These are phyloP conservation scores for Ophiostoma piceae DNA, from an alignment of 2,329 filamentous ascomycete species.

Conservation along the genomic window DNA sequence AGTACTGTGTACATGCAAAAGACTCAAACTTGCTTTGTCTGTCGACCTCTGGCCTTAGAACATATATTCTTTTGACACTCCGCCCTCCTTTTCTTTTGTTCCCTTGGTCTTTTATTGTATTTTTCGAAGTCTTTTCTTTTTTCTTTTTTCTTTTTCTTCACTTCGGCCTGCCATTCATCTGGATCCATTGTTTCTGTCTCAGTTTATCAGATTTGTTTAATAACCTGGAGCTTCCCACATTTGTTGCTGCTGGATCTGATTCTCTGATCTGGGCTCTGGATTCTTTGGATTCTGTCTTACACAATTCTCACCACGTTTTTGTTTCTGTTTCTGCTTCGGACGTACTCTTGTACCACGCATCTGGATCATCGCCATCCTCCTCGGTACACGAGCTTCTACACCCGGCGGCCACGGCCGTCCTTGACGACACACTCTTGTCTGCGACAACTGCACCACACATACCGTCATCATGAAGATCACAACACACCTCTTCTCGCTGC, in stretches of 20 bases:
- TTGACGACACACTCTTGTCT: background rate
- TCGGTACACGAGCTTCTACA: background rate
- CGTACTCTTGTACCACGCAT: background rate
- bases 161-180: background rate
- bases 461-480: slow-evolving; percentile 17
- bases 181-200: background rate
- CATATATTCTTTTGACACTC: background rate
- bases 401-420: slow-evolving; percentile 10
- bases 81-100: background rate
- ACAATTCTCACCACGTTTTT: background rate
- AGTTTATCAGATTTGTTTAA: background rate
- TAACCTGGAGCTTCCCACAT: background rate
- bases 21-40: background rate
- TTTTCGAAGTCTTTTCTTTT: background rate
- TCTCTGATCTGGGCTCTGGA: background rate
- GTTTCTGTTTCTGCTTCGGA: background rate
- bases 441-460: background rate
- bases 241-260: background rate
- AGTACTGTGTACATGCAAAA: background rate
- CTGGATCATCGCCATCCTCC: background rate
- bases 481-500: slow-evolving; percentile 15
- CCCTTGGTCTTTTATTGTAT: background rate
- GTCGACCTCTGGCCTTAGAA: background rate
- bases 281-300: background rate
- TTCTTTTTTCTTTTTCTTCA: background rate